Conservation (phyloP, 2,329 filamentous ascomycete genomes). For the Seiridium unicorne region DNA sequence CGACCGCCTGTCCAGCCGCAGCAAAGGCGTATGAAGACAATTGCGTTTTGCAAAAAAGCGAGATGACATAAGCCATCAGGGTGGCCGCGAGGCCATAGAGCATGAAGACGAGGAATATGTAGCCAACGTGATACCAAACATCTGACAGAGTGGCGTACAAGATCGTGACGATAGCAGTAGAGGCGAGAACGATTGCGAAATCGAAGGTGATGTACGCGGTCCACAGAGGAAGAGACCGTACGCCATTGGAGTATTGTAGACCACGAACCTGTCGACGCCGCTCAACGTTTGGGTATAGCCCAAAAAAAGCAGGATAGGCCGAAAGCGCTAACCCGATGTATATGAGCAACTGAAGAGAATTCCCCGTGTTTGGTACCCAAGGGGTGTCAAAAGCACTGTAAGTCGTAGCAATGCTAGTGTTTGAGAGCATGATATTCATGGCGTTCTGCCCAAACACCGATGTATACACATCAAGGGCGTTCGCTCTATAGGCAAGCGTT, state of each 20-base stretch:
- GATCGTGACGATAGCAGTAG: slow-evolving; percentile 63
- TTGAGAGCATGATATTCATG: slow-evolving; percentile 64
- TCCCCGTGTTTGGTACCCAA: slow-evolving; percentile 65
- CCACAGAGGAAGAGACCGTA: slow-evolving; percentile 80
- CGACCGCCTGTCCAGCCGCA: slow-evolving; percentile 70
- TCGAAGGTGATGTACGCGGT: slow-evolving; percentile 80
- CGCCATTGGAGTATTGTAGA: slow-evolving; percentile 89
- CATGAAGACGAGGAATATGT: slow-evolving; percentile 77
- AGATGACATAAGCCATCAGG: slow-evolving; percentile 76
- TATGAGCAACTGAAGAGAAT: slow-evolving; percentile 74
- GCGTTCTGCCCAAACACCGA: slow-evolving; percentile 65
- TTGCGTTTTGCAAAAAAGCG: slow-evolving; percentile 75
- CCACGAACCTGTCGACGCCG: slow-evolving; percentile 75
- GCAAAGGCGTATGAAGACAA: slow-evolving; percentile 82
- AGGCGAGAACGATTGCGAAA: slow-evolving; percentile 68
- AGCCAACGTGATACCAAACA: slow-evolving; percentile 76
- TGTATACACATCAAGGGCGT: slow-evolving; percentile 53
- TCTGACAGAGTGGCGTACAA: slow-evolving; percentile 65
- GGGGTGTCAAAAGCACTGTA: slow-evolving; percentile 77
- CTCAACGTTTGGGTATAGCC: slow-evolving; percentile 85
- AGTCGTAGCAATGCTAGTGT: slow-evolving; percentile 67
- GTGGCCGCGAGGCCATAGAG: slow-evolving; percentile 79
- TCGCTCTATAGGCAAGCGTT: slow-evolving; percentile 70
- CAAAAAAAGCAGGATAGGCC: slow-evolving; percentile 82
- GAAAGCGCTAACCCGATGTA: slow-evolving; percentile 80